Evolutionary conservation across 805 yeast species (phyloP), one percentile per base, ranked within the genome.

Genomic region (Phaffomyces opuntiae): DNA sequence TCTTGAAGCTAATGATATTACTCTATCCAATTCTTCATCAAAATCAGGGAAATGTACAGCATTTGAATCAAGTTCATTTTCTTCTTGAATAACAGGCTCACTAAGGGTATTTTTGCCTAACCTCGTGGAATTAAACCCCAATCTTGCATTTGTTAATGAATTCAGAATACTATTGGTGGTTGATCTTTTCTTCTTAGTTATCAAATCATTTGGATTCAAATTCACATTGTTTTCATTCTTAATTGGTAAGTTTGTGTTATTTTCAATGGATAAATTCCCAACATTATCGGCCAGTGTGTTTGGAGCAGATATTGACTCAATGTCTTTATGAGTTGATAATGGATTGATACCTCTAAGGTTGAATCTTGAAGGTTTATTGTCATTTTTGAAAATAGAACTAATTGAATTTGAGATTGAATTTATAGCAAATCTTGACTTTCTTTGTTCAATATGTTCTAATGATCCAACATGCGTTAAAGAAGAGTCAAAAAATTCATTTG

Each of bases 261-360:
- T 13, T 11, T 29, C 52, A 29, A 53, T 42, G 4, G 51, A 43
- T 11, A 49, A 17, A 36, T 47, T 49, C 40, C 49, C 61, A 3
- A 47, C 53, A 39, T 51, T 50, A 17, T 50, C 57, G 2, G 47
- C 49, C 13, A 56, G 34, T n/a, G 44, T 45, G 3, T 35, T 24
- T 16, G 53, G 51, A 45, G 46, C 2, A 43, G 47, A 17, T 16
- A 51, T 14, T 1, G 44, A 33, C 11, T 35, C 19, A 24, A 51
- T 54, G 26, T 59, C 56, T 38, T 51, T 57, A 38, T 56, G 60
- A 2, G 62, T 53, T 3, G 60, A 54, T 11, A 58, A 39, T 9
- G 63, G 63, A 39, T 59, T 58, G 33, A 59, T 59, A 65, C 62
- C 46, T 69, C 62, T 51, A n/a, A 59, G 47, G 70, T 65, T 48